phyloP scores from a whole-genome alignment of 257 asterid species.

The Verbascum thapsus region DNA sequence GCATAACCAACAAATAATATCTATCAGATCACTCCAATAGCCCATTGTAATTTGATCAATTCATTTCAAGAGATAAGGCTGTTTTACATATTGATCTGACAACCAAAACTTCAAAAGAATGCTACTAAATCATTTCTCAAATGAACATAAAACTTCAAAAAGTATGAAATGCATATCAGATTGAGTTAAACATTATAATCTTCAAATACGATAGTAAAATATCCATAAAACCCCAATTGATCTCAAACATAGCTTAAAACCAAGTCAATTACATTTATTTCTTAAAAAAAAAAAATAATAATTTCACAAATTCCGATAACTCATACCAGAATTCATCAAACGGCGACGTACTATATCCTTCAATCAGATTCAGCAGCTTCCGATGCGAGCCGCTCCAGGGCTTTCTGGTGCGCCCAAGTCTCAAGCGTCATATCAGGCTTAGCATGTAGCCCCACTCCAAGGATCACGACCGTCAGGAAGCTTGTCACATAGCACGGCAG shows the following conservation, averaged over 20 bases:
- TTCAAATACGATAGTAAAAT: not conserved
- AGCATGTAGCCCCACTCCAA: constrained; percentile 91
- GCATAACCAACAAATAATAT: not conserved
- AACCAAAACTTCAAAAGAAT: not conserved
- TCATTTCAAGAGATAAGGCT: constrained; percentile 10
- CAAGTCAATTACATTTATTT: constrained; percentile 33
- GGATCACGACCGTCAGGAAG: constrained; percentile 76
- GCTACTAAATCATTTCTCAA: constrained; percentile 9
- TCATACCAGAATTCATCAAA: constrained; percentile 2
- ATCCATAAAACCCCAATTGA: constrained; percentile 19
- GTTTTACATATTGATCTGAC: not conserved
- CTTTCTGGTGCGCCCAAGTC: constrained; percentile 98
- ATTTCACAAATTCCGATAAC: constrained; percentile 33
- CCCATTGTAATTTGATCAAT: constrained; percentile 15
- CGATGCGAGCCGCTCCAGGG: constrained; percentile 81
- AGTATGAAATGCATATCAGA: too few species aligned
- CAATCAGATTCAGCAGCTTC: constrained; percentile 52
- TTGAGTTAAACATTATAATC: too few species aligned
- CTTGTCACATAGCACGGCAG: constrained; percentile 88
- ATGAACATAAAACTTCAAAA: too few species aligned
- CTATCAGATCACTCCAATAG: constrained; percentile 4
- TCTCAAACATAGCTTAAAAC: not conserved
- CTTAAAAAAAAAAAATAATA: constrained; percentile 31
- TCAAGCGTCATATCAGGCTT: constrained; percentile 97
- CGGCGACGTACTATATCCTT: constrained; percentile 1